Evolutionary conservation across 345 rosid species (phyloP), one percentile per base, ranked within the genome.

Genomic region (Abelmoschus esculentus): DNA sequence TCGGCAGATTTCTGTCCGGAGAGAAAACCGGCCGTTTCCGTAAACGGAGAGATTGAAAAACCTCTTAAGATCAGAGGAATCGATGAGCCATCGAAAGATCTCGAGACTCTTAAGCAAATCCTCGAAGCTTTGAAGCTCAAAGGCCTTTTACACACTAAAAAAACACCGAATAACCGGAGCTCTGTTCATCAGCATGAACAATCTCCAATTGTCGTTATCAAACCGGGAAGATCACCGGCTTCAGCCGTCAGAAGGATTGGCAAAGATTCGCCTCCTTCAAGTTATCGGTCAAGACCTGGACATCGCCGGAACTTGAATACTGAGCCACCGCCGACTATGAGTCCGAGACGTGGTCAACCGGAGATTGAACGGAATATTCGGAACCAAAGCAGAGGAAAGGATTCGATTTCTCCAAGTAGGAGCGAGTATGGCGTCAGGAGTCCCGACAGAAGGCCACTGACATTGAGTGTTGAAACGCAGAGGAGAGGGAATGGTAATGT

Each of bases 1-100:
- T 81, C 97, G 14, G 85, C 89, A 0, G 98, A 91, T 79, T 85
- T 90, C 80, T 89, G 91, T 67, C 97, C 97, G 3, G 96, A 88
- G 77, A 86, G 85, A 0, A 87, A 83, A 66, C 86, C 76, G 74
- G 68, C 66, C 3, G 86, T 61, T 7, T 72, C 86, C 7, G 70
- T 83, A 26, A 81, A 76, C 38, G 85, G 83, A 10, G 96, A 88
- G 84, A 79, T 86, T 70, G 92, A 83, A 80, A 89, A 73, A 80
- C 73, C 86, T 81, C 77, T 85, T 5, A 82, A 73, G 73, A 79
- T 77, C 83, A 79, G 88, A 84, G 88, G 90, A 70, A 80, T 89
- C 81, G 86, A 90, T 17, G 89, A 85, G 80, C 89, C 91, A 7
- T 74, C 91, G 0, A 84, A 75, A 77, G 96, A 95, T 89, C 91